Evolutionary conservation across 208 protist genomes (phyloP).

Genomic region (Acanthamoeba triangularis): DNA sequence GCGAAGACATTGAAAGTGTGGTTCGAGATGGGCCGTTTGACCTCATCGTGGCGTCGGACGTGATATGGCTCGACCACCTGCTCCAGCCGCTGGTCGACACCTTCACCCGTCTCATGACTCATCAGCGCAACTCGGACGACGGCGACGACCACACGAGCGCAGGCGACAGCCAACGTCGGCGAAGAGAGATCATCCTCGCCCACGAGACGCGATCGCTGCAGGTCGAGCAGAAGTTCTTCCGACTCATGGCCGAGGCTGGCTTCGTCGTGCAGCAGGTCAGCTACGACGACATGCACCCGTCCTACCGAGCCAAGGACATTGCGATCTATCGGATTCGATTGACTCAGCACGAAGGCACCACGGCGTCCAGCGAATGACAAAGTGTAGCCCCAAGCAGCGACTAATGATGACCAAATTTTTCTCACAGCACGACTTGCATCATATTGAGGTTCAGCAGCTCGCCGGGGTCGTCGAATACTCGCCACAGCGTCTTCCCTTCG

Average conservation of each 20-base stretch:
- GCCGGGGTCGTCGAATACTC: background rate
- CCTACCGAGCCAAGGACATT: constrained; percentile 46
- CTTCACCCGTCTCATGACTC: background rate
- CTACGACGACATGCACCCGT: constrained; percentile 53
- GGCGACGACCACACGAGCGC: background rate
- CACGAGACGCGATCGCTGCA: constrained; percentile 62
- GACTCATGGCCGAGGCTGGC: background rate
- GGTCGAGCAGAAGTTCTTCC: constrained; percentile 72
- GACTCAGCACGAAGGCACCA: background rate
- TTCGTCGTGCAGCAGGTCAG: constrained; percentile 5
- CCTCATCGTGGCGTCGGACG: constrained; percentile 61
- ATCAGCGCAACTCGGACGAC: background rate
- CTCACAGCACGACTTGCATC: too few relatives aligned
- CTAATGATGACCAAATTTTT: background rate
- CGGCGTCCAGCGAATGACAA: background rate
- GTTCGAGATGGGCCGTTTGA: constrained; percentile 31
- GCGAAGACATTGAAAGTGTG: background rate
- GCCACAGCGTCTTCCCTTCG: background rate
- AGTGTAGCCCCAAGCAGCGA: background rate
- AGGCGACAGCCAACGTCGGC: background rate
- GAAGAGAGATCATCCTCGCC: constrained; percentile 63
- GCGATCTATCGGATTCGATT: constrained; percentile 42
- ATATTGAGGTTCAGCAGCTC: background rate
- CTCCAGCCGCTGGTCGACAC: constrained; percentile 62
- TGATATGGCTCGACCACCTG: constrained; percentile 70